Evolutionary conservation across 768 basidiomycete genomes (phyloP).

Genomic region (Russula compacta): DNA sequence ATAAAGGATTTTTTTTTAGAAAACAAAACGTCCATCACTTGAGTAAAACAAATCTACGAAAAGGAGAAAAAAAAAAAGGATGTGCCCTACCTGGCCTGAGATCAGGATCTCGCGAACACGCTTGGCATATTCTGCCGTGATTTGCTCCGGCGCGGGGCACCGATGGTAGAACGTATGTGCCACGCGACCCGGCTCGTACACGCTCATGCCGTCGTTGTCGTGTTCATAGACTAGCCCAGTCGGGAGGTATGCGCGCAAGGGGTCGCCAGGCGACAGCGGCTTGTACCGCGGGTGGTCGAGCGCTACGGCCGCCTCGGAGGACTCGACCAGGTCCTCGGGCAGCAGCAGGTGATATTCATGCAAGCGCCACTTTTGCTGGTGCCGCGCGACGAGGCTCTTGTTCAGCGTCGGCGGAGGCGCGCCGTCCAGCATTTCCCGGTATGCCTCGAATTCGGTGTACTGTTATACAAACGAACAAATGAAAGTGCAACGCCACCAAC

Average conservation of each 20-base stretch:
- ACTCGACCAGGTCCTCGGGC: conserved; percentile 26
- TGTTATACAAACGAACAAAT: conserved; percentile 24
- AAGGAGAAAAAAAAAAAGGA: background rate
- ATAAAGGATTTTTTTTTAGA: background rate
- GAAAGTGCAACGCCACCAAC: background rate
- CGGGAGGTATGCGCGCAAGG: conserved; percentile 55
- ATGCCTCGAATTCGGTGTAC: conserved; percentile 82
- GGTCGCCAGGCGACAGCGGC: conserved; percentile 49
- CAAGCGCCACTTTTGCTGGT: conserved; percentile 86
- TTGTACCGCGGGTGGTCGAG: conserved; percentile 1
- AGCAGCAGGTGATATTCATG: conserved; percentile 57
- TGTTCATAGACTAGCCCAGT: conserved; percentile 42
- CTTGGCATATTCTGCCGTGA: conserved; percentile 18
- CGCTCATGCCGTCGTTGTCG: conserved; percentile 36
- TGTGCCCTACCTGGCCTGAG: conserved; percentile 52
- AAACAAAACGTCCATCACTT: background rate
- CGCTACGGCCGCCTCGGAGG: conserved; percentile 14
- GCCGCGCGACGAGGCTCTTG: conserved; percentile 66
- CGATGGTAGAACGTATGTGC: conserved; percentile 26
- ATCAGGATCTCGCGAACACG: conserved; percentile 54
- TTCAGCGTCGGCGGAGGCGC: conserved; percentile 57
- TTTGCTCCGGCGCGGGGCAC: conserved; percentile 1
- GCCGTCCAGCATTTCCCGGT: conserved; percentile 67
- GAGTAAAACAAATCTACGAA: background rate
- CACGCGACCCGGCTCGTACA: conserved; percentile 36